Base-by-base conservation (phyloP, 2,329 filamentous ascomycete species). In the Alternaria alternata region DNA sequence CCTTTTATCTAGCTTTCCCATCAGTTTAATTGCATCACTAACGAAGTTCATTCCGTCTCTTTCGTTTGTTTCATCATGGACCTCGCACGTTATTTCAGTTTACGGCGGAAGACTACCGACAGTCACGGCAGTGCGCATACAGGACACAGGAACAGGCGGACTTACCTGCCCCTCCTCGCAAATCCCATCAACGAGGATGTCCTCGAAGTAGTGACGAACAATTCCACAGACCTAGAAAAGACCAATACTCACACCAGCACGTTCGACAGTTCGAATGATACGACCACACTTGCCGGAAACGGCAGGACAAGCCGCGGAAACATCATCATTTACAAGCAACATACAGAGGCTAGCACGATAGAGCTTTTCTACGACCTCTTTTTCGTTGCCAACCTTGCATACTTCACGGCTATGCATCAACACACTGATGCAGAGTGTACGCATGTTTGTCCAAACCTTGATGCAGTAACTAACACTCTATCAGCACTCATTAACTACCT, bases 301-400 rank as follows among this genome's bases (percentile, higher is more conserved):
- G 61, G 62, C 11, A 63, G 59, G 18, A 70, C 64, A 18, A 71
- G 68, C 24, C 63, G 63, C 41, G 64, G 62, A 1, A 71, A 71
- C 16, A 46, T 67, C n/a, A 64, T 71, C 44, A 66, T 70, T n/a
- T 71, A 71, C 57, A 73, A 70, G 41, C 61, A 58, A 30, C 67
- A 71, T 44, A 68, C 71, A 42, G 84, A 86, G 69, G 83, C 84
- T 2, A 85, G 80, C 18, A 82, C 84, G 11, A 81, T 86, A 41
- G 83, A 88, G 67, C 75, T 88, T 3, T 87, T 87, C 66, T 87
- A 86, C 61, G 86, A 88, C 70, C 75, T 88, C 0, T 88, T 88
- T 67, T 87, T 88, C 59, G 85, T 89, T 7, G 88, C 87, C 41
- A 90, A 89, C 67, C 80, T 90, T 52, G 86, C 86, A 9, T 87